Evolutionary conservation across 2,329 filamentous ascomycete species (phyloP).

Genomic region (Ustilaginoidea virens): DNA sequence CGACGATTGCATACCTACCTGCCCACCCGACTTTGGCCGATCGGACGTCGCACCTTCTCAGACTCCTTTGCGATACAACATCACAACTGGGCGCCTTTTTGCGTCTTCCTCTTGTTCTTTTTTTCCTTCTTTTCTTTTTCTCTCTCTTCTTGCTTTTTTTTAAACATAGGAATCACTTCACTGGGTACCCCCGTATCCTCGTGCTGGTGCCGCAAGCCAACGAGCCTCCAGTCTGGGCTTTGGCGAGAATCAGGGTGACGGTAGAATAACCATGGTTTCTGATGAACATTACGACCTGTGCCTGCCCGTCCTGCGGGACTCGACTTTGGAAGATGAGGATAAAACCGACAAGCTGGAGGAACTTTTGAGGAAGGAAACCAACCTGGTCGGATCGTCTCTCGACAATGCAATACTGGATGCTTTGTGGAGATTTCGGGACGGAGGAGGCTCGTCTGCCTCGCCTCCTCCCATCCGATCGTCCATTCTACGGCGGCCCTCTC

Average conservation of each 20-base stretch:
- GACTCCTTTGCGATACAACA: background rate
- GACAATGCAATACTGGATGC: constrained; percentile 87
- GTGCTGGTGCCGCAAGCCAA: background rate
- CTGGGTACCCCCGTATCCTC: constrained; percentile 1
- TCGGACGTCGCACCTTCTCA: too few species aligned
- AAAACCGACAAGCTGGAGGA: constrained; percentile 87
- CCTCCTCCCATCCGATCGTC: constrained; percentile 79
- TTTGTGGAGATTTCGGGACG: constrained; percentile 69
- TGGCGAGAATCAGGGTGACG: too few species aligned
- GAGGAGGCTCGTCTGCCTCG: constrained; percentile 49
- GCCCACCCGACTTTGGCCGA: too few species aligned
- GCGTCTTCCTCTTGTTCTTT: background rate
- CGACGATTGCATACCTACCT: too few species aligned
- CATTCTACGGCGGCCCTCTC: constrained; percentile 78
- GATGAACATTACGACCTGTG: constrained; percentile 89
- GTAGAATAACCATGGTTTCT: constrained; percentile 56
- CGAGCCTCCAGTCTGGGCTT: background rate
- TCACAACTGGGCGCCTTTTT: background rate
- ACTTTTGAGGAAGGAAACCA: constrained; percentile 64
- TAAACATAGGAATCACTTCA: too few species aligned
- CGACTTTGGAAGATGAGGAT: constrained; percentile 77
- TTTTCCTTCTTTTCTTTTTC: background rate
- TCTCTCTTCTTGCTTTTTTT: background rate
- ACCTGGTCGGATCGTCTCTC: constrained; percentile 57
- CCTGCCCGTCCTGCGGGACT: constrained; percentile 73